Conservation (phyloP, 495 filamentous ascomycete species). For the Monascus purpureus region DNA sequence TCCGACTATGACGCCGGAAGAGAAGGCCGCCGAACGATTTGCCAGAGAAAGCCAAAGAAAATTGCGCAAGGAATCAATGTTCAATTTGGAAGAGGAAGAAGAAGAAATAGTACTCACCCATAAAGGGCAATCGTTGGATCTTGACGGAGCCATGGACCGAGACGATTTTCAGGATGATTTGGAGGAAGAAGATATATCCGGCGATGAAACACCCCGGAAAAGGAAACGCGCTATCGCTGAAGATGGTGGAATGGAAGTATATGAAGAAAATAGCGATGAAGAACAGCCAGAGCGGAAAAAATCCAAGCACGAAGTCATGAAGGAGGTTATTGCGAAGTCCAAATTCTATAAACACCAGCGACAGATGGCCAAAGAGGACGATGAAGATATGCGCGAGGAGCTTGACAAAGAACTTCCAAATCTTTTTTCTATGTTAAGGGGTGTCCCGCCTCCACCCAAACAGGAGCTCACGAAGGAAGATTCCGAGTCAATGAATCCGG, state of each 20-base stretch:
- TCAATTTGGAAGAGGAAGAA: slow-evolving; percentile 82
- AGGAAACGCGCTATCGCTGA: slow-evolving; percentile 35
- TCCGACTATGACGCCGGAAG: slow-evolving; percentile 82
- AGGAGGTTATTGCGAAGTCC: slow-evolving; percentile 94
- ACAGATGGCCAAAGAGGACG: slow-evolving; percentile 84
- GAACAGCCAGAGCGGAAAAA: slow-evolving; percentile 67
- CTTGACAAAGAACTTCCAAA: slow-evolving; percentile 66
- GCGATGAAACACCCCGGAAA: slow-evolving; percentile 48
- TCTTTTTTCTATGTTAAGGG: slow-evolving; percentile 57
- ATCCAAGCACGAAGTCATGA: slow-evolving; percentile 88
- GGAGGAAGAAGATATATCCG: slow-evolving; percentile 48
- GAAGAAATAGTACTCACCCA: slow-evolving; percentile 64
- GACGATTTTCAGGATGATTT: slow-evolving; percentile 76
- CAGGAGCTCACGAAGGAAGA: slow-evolving; percentile 27
- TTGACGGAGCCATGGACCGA: slow-evolving; percentile 36
- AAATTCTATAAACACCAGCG: slow-evolving; percentile 89
- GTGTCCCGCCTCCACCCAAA: slow-evolving; percentile 27
- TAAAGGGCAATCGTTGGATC: slow-evolving; percentile 55
- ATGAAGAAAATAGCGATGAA: slow-evolving; percentile 29
- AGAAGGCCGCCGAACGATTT: slow-evolving; percentile 83
- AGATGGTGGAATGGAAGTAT: slow-evolving; percentile 24
- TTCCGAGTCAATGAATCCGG: slow-evolving; percentile 42
- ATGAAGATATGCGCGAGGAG: slow-evolving; percentile 77
- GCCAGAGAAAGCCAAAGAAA: slow-evolving; percentile 64
- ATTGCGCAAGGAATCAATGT: slow-evolving; percentile 59